Evolutionary conservation across 1,284 basidiomycete species (phyloP).

Genomic region (Fistulinella cinereoalba): DNA sequence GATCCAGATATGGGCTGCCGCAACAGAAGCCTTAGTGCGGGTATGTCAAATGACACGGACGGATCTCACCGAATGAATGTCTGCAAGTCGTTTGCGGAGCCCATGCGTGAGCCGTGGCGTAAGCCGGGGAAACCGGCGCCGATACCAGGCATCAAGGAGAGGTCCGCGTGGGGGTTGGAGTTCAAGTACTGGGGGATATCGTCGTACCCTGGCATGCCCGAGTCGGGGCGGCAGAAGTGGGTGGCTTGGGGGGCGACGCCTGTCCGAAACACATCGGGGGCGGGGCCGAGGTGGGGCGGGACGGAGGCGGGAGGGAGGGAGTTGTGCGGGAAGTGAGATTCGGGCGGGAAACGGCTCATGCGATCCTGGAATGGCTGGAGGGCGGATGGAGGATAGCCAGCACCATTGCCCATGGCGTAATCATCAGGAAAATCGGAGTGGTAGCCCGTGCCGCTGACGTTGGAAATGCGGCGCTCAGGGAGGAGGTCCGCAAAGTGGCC

Average conservation of each 20-base stretch:
- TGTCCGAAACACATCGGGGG: conserved; percentile 52
- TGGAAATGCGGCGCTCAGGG: conserved; percentile 57
- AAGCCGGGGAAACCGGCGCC: conserved; percentile 62
- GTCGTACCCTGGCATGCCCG: conserved; percentile 48
- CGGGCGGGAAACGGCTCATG: conserved; percentile 48
- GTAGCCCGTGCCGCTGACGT: conserved; percentile 42
- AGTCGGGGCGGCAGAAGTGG: conserved; percentile 51
- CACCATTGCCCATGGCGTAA: conserved; percentile 49
- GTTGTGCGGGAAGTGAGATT: conserved; percentile 46
- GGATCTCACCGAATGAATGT: conserved; percentile 69
- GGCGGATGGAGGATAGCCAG: conserved; percentile 46
- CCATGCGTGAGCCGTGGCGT: conserved; percentile 58
- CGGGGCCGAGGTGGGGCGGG: conserved; percentile 45
- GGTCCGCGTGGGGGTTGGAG: conserved; percentile 49
- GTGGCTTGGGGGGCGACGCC: conserved; percentile 68
- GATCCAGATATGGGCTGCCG: conserved; percentile 72
- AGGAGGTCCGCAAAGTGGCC: conserved; percentile 51
- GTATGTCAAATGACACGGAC: conserved; percentile 9
- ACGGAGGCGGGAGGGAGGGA: conserved; percentile 39
- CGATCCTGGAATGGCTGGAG: conserved; percentile 59
- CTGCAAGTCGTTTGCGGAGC: conserved; percentile 66
- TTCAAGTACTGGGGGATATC: conserved; percentile 56
- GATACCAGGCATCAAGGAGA: conserved; percentile 56
- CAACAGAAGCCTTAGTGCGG: conserved; percentile 13
- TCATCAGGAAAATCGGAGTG: conserved; percentile 61